Conservation (phyloP, 176 grass and related monocot genomes). For the Zea luxurians region DNA sequence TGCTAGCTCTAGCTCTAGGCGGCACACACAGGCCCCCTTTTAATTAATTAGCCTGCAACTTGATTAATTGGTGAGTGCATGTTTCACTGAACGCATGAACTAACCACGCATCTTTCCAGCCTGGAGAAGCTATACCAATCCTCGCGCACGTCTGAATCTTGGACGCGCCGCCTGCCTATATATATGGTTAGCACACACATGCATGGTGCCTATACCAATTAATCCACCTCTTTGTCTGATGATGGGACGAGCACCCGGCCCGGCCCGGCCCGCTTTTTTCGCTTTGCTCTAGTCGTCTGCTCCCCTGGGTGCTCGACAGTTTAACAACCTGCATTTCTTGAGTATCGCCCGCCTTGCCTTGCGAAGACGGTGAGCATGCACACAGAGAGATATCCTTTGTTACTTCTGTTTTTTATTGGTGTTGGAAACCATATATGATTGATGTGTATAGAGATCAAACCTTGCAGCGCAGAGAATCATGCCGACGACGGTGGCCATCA, state of each 20-base stretch:
- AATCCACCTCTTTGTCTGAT: not conserved
- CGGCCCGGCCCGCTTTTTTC: no score
- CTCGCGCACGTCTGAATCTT: not conserved
- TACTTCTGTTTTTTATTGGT: not conserved
- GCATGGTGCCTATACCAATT: not conserved
- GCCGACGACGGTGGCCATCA: constrained; percentile 1
- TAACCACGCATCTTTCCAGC: not conserved
- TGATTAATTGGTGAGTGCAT: not conserved
- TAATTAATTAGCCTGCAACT: not conserved
- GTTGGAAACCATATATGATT: not conserved
- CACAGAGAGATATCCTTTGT: not conserved
- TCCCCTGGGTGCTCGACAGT: no score
- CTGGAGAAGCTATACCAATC: not conserved
- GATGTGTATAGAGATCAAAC: not conserved
- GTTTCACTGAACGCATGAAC: not conserved
- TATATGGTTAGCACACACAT: not conserved
- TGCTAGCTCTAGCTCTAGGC: no score
- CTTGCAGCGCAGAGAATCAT: not conserved
- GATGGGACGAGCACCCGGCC: no score
- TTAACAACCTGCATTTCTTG: no score
- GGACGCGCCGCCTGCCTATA: not conserved
- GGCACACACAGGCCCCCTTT: no score
- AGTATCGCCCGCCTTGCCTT: no score
- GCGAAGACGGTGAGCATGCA: no score
- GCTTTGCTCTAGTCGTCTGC: no score